Evolutionary conservation across 2,329 filamentous ascomycete genomes (phyloP), one percentile per base, ranked within the genome.

Genomic region (Ascochyta koolunga): DNA sequence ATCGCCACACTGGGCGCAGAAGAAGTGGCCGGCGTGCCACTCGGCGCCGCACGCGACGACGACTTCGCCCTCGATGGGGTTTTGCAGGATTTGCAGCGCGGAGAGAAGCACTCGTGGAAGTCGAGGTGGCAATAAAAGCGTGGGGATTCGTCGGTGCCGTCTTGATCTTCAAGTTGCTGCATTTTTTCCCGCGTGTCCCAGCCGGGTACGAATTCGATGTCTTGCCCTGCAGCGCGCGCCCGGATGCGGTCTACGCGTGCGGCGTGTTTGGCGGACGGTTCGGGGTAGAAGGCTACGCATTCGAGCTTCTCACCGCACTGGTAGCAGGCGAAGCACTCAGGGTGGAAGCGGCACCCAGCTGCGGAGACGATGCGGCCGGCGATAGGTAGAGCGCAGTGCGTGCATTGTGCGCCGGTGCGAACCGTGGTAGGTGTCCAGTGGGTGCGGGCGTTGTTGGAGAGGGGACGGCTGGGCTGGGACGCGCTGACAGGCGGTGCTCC

Each of bases 71-170:
- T 98, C 87, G 68, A 99, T 99, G 3, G 95, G 7, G 95, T 99
- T 74, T 89, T 92, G 83, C 95, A 99, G 74, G 90, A 92, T 78
- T 95, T 95, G 82, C 95, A 99, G 36, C 91, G 87, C 4, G 95
- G 95, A 27, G 90, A 92, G 76, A 91, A 99, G 48, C 89, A 80
- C 77, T 99, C 95, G 75, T 99, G 95, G 85, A 93, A 99, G 79
- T 99, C 95, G n/a, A 99, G 84, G 72, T 98, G 93, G 77, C 95
- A 99, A 79, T 90, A 99, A 82, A 98, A 98, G 10, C 93, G 87
- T 39, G 91, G 81, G 2, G 65, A 56, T 32, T 85, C 83, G 70
- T 93, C 89, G 21, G 43, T 56, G 36, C 89, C 87, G 64, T 93
- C 89, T 35, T 75, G 69, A 24, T 71, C 62, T 33, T 90, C 88